phyloP scores from a whole-genome alignment of 805 yeast species.

The Tetrapisispora arboricola region DNA sequence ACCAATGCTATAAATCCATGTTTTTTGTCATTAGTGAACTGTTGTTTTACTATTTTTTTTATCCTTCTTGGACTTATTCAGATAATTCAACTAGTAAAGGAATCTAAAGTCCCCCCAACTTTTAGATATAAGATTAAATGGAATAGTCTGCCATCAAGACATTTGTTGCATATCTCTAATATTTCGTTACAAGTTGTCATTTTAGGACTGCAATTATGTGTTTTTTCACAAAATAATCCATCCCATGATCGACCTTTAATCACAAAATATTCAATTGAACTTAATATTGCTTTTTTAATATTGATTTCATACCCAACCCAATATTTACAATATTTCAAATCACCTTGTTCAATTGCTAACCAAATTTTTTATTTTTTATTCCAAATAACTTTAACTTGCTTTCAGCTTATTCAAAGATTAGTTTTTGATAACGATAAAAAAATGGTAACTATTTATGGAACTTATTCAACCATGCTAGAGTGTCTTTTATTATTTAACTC shows the following conservation, averaged over 20 bases:
- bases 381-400: constrained; percentile 12
- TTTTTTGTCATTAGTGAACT: constrained; percentile 18
- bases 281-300: constrained; percentile 14
- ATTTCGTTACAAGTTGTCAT: constrained; percentile 14
- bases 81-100: constrained; percentile 10
- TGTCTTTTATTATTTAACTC: constrained; percentile 26
- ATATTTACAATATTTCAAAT: constrained; percentile 21
- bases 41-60: constrained; percentile 10
- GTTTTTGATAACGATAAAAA: constrained; percentile 11
- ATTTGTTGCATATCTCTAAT: constrained; percentile 16
- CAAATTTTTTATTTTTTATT: constrained; percentile 23
- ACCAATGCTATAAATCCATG: constrained; percentile 30
- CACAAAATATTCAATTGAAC: constrained; percentile 6
- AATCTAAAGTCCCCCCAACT: constrained; percentile 13
- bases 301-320: constrained; percentile 23
- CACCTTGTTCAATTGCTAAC: constrained; percentile 21
- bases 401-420: constrained; percentile 20
- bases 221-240: constrained; percentile 3
- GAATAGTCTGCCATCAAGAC: constrained; percentile 9
- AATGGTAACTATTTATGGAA: constrained; percentile 15
- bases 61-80: constrained; percentile 18
- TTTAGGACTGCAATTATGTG: constrained; percentile 7
- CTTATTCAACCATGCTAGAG: constrained; percentile 18
- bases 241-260: constrained; percentile 6
- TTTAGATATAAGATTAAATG: constrained; percentile 6